Percentiles rank a stretch among this genome's conserved stretches.
phyloP scores from a whole-genome alignment of 148 eudicot species.

The Diospyros lotus region DNA sequence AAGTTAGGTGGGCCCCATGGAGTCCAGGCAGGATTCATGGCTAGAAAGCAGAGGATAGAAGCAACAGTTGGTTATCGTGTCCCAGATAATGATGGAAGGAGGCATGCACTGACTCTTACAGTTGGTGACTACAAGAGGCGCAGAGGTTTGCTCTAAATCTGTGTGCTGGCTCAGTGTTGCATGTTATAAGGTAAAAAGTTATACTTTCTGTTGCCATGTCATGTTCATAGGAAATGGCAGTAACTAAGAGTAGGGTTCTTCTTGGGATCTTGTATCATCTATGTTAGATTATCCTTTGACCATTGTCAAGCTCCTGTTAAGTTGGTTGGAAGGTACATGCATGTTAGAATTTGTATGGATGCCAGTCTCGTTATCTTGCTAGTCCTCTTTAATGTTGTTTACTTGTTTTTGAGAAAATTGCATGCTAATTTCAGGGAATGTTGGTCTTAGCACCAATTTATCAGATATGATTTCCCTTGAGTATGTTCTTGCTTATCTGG shows the following conservation, averaged over 20 bases:
- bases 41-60: constrained; percentile 80
- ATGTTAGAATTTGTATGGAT: neutral
- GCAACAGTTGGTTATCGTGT: constrained; percentile 66
- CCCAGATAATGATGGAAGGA: constrained; percentile 88
- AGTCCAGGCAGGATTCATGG: constrained; percentile 76
- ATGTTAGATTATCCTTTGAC: no score
- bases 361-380: neutral
- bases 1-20: constrained; percentile 79
- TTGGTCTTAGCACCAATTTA: neutral
- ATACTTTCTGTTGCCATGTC: neutral
- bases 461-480: neutral
- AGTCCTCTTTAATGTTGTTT: neutral
- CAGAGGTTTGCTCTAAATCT: constrained; percentile 67
- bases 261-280: no score
- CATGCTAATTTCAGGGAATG: neutral
- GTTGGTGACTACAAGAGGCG: constrained; percentile 94
- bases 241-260: no score
- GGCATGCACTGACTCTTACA: constrained; percentile 79
- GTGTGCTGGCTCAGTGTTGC: neutral
- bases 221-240: no score
- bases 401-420: constrained; percentile 1
- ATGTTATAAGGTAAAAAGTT: neutral
- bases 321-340: neutral
- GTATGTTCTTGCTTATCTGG: neutral
- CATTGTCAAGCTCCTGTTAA: neutral